These are phyloP conservation scores for Kuraishia piskuri DNA, from an alignment of 805 yeast genomes.

Conservation along the genomic window DNA sequence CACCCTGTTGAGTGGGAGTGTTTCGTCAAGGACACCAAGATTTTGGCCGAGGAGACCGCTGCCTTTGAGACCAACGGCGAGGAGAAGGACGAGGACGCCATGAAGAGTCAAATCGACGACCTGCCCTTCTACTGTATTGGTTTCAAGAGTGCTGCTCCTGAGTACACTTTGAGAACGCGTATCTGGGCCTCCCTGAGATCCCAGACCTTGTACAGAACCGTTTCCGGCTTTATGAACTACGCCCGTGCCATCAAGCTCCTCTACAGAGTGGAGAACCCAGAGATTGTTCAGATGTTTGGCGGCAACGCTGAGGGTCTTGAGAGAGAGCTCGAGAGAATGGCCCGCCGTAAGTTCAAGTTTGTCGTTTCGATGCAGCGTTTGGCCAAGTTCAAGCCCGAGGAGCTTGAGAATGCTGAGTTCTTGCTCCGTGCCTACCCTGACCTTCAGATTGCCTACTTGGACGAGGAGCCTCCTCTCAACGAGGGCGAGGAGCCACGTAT, in stretches of 20 bases:
- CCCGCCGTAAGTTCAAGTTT: slow-evolving; percentile 73
- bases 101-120: slow-evolving; percentile 83
- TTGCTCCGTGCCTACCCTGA: slow-evolving; percentile 80
- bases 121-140: slow-evolving; percentile 94
- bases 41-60: slow-evolving; percentile 90
- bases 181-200: slow-evolving; percentile 98
- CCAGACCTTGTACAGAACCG: slow-evolving; percentile 94
- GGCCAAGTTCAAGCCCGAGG: slow-evolving; percentile 62
- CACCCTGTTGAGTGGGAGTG: slow-evolving; percentile 98
- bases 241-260: slow-evolving; percentile 91
- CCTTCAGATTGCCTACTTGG: slow-evolving; percentile 85
- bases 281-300: slow-evolving; percentile 94
- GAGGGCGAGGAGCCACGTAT: slow-evolving; percentile 66
- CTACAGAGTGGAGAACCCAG: slow-evolving; percentile 92
- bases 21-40: slow-evolving; percentile 92
- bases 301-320: slow-evolving; percentile 97
- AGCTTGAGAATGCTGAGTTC: slow-evolving; percentile 72
- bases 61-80: slow-evolving; percentile 55
- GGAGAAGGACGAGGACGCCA: slow-evolving; percentile 53
- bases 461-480: slow-evolving; percentile 76
- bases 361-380: slow-evolving; percentile 84
- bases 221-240: slow-evolving; percentile 97
- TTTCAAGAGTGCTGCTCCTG: slow-evolving; percentile 96
- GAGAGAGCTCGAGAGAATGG: slow-evolving; percentile 87
- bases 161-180: slow-evolving; percentile 90